Evolutionary conservation across 2,329 filamentous ascomycete genomes (phyloP), one percentile per base, ranked within the genome.

Genomic region (Monosporascus sp.): DNA sequence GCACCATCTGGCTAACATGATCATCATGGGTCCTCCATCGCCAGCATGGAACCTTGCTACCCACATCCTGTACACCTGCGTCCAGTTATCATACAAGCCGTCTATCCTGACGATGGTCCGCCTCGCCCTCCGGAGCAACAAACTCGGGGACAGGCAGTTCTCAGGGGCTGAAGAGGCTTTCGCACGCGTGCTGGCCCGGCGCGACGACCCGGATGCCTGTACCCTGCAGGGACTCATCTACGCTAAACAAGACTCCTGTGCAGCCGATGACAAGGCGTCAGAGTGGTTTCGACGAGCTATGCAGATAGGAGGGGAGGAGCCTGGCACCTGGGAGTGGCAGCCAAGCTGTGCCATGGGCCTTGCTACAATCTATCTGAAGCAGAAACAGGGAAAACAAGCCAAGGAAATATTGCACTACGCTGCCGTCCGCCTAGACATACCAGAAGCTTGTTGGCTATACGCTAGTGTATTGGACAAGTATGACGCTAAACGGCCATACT

Each of bases 21-120:
- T 73, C 17, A 48, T 60, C 16, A 22, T 46, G 26, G 43, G 47
- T 27, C 49, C 58, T n/a, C 48, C 43, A 1, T 51, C 49, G 0
- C 48, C 45, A 8, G 49, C 57, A 8, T 56, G 49, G 46, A 47
- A 53, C 26, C 53, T 75, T 2, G 66, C 63, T 11, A 49, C 61
- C 5, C 66, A 72, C 52, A 71, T 76, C 58, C 62, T 75, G 44
- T 50, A 65, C 52, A 66, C 68, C 2, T 67, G 69, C 9, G 63
- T 64, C 8, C 48, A 54, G 19, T 55, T 69, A 1, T 65, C 59
- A 38, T 74, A 75, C 59, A 48, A 55, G 36, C 73, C 73, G 7
- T 69, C 71, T 17, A 66, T 69, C 5, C 58, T 76, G 36, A 65
- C 69, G 3, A 37, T 72, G 9, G 56, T 68, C 43, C 60, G 56